phyloP scores from a whole-genome alignment of 495 filamentous ascomycete genomes.

The Penicillium odoratum region DNA sequence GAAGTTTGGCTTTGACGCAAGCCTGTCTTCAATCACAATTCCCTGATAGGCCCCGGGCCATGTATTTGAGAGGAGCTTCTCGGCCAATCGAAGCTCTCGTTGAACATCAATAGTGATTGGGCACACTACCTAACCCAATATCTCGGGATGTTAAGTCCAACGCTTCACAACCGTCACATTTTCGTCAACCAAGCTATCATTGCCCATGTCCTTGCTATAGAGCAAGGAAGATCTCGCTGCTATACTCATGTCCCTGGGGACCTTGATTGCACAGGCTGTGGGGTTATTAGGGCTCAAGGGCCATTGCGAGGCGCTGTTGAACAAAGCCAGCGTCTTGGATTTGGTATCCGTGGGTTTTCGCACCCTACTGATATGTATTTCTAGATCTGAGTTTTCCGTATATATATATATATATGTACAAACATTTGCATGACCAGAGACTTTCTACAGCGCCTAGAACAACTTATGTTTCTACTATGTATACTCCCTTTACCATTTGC shows the following conservation, averaged over 20 bases:
- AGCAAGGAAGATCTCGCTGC: background rate
- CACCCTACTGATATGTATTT: constrained; percentile 3
- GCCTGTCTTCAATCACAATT: background rate
- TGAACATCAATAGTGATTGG: background rate
- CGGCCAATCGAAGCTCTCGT: background rate
- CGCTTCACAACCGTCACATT: background rate
- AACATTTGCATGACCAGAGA: no score
- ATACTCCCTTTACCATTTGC: no score
- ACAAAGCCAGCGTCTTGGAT: background rate
- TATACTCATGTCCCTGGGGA: background rate
- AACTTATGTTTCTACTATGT: no score
- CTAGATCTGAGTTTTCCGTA: background rate
- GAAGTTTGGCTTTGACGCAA: background rate
- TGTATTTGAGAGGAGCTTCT: background rate
- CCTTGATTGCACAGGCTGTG: background rate
- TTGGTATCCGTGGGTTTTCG: background rate
- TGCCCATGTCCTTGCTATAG: background rate
- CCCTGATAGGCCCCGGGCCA: background rate
- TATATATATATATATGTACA: constrained; percentile 5
- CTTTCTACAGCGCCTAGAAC: no score
- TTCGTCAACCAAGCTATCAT: background rate
- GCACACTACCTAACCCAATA: background rate
- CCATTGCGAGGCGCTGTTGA: background rate
- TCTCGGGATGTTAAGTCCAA: background rate
- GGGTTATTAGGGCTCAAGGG: background rate